Conservation (phyloP, 495 filamentous ascomycete genomes). For the Bathelium albidoporum region DNA sequence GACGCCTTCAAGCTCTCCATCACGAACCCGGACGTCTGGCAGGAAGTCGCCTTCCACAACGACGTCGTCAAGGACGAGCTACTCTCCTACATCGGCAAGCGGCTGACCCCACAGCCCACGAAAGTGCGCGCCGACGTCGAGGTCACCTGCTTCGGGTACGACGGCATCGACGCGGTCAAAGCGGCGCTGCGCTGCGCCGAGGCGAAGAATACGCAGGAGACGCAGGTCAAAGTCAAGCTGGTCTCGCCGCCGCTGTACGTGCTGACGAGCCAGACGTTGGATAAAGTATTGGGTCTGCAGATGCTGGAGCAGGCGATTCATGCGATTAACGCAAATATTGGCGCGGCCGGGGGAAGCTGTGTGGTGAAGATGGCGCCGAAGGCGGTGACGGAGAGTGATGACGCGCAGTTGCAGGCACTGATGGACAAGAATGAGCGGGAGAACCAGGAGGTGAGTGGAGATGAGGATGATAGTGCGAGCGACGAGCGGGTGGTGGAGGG, state of each 20-base stretch:
- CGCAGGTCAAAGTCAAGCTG: constrained; percentile 91
- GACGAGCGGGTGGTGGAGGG: constrained; percentile 54
- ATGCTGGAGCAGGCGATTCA: constrained; percentile 79
- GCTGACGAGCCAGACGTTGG: constrained; percentile 82
- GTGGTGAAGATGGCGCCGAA: constrained; percentile 95
- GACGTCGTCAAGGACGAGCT: constrained; percentile 79
- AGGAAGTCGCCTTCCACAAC: constrained; percentile 77
- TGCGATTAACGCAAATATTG: constrained; percentile 69
- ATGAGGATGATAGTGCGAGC: constrained; percentile 86
- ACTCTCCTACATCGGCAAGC: constrained; percentile 86
- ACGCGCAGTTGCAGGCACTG: constrained; percentile 88
- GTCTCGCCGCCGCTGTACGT: constrained; percentile 94
- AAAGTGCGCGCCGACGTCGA: constrained; percentile 97
- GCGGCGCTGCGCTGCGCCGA: constrained; percentile 75
- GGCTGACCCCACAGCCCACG: constrained; percentile 89
- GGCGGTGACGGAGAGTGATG: constrained; percentile 96
- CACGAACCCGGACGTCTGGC: constrained; percentile 96
- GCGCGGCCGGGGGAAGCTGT: constrained; percentile 61
- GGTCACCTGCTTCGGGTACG: constrained; percentile 96
- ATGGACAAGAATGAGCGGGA: constrained; percentile 99
- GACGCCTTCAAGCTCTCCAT: constrained; percentile 99
- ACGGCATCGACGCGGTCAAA: constrained; percentile 98
- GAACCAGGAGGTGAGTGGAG: constrained; percentile 92
- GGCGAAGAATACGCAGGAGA: constrained; percentile 75
- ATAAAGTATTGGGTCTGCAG: constrained; percentile 77